Conservation (phyloP, 1,284 basidiomycete species). For the Ustilago shanxiensis region DNA sequence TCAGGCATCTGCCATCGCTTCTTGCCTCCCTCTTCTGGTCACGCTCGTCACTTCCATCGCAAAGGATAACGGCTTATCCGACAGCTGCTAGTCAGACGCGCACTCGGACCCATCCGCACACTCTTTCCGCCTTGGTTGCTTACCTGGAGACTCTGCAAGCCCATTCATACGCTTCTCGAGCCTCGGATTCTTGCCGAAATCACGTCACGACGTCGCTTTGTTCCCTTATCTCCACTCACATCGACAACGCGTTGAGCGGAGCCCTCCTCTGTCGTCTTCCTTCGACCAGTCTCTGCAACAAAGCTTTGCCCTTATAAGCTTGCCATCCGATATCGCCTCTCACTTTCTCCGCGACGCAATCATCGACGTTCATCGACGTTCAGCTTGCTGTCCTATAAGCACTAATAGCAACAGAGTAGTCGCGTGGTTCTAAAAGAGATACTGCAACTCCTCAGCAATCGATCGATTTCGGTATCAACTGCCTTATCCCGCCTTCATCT, state of each 20-base stretch:
- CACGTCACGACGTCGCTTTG: background rate
- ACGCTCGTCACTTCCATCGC: background rate
- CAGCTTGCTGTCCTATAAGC: too few relatives aligned
- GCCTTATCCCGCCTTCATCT: background rate
- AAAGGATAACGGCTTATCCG: background rate
- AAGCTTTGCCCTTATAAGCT: background rate
- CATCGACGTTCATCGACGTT: background rate
- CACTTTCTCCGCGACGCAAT: background rate
- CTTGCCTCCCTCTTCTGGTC: background rate
- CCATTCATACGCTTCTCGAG: background rate
- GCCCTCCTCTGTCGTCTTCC: background rate
- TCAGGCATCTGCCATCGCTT: background rate
- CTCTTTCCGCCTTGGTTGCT: background rate
- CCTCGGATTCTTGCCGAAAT: background rate
- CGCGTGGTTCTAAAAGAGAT: background rate
- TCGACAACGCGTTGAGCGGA: constrained; percentile 4
- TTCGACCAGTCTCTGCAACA: background rate
- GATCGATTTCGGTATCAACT: background rate
- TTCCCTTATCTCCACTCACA: background rate
- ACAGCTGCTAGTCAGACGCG: background rate
- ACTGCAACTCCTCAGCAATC: background rate
- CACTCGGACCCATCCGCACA: constrained; percentile 8
- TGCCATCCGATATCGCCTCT: background rate
- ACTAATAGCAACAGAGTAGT: background rate
- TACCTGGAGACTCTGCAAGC: background rate